These are phyloP conservation scores for Saccharomycopsis sp. DNA, from an alignment of 805 yeast genomes.

Conservation along the genomic window DNA sequence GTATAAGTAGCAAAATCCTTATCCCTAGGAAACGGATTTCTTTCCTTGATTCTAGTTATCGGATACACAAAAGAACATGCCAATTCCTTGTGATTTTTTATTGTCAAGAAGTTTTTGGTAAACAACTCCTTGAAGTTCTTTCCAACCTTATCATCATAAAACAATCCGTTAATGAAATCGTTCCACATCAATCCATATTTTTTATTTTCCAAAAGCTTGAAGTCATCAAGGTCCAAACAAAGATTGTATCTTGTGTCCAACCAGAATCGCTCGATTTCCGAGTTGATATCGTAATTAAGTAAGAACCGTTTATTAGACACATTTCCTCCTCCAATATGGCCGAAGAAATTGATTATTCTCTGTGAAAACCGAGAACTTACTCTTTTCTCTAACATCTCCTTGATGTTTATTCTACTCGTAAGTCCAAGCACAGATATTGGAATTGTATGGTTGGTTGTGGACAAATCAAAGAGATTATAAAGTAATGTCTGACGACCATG, in stretches of 20 bases:
- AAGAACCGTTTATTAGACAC: constrained; percentile 1
- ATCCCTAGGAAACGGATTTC: constrained; percentile 25
- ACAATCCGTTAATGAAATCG: constrained; percentile 19
- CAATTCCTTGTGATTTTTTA: constrained; percentile 32
- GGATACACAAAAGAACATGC: constrained; percentile 31
- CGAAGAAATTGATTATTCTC: constrained; percentile 48
- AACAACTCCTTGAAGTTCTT: constrained; percentile 19
- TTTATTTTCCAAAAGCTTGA: constrained; percentile 18
- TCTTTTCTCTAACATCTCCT: constrained; percentile 83
- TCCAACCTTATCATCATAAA: constrained; percentile 9
- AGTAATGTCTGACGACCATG: constrained; percentile 74
- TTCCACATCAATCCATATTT: constrained; percentile 21
- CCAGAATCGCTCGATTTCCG: constrained; percentile 22
- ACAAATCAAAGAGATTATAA: constrained; percentile 81
- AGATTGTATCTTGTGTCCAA: constrained; percentile 16
- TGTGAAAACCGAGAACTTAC: constrained; percentile 88
- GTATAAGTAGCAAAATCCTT: constrained; percentile 13
- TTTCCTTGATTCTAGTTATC: constrained; percentile 24
- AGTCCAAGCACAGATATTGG: constrained; percentile 82
- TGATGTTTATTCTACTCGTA: constrained; percentile 64
- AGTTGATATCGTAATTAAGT: constrained; percentile 16
- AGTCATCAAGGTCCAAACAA: constrained; percentile 16
- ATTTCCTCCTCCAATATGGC: background rate
- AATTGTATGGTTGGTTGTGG: constrained; percentile 56
- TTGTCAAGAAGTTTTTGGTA: constrained; percentile 28